A percentile compares a stretch with the other conserved stretches of the same genome.
Evolutionary conservation across 139 green algal species (phyloP).

Genomic region (Volvox reticuliferus): DNA sequence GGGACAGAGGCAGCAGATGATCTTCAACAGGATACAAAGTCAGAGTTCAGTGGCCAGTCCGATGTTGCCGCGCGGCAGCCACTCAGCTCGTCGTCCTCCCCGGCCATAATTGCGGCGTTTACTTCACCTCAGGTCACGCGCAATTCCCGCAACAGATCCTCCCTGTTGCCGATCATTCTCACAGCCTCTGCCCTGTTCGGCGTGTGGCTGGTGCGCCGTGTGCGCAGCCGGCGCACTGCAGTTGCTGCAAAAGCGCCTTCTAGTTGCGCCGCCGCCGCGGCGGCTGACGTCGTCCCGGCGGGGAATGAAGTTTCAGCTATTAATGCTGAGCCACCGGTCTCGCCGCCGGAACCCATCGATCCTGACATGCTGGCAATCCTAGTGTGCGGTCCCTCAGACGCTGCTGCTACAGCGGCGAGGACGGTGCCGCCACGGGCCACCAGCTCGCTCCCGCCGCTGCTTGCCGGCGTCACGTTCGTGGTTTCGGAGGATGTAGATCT

Average conservation of each 20-base stretch:
- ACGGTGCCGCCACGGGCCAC: neutral
- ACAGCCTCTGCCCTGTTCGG: neutral
- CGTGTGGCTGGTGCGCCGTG: slow-evolving; percentile 14
- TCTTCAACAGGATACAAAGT: neutral
- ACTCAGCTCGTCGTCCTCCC: neutral
- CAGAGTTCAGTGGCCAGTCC: neutral
- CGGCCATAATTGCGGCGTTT: neutral
- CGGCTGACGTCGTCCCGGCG: neutral
- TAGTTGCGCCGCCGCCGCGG: neutral
- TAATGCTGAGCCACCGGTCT: neutral
- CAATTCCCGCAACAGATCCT: neutral
- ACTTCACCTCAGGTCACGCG: neutral
- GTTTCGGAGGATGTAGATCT: slow-evolving; percentile 62
- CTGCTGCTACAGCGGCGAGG: neutral
- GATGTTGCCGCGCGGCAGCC: neutral
- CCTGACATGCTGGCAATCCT: slow-evolving; percentile 42
- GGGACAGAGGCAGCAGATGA: neutral
- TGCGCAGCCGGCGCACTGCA: neutral
- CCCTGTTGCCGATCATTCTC: neutral
- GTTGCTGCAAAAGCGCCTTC: neutral
- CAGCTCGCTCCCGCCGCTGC: slow-evolving; percentile 16
- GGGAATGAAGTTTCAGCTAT: too few relatives aligned
- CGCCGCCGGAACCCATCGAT: slow-evolving; percentile 20
- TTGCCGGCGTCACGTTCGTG: slow-evolving; percentile 38
- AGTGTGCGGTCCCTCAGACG: neutral